Percentiles rank a stretch among this genome's conserved stretches.
Conservation (phyloP, 805 yeast genomes). For the Myxozyma vanderwaltii region DNA sequence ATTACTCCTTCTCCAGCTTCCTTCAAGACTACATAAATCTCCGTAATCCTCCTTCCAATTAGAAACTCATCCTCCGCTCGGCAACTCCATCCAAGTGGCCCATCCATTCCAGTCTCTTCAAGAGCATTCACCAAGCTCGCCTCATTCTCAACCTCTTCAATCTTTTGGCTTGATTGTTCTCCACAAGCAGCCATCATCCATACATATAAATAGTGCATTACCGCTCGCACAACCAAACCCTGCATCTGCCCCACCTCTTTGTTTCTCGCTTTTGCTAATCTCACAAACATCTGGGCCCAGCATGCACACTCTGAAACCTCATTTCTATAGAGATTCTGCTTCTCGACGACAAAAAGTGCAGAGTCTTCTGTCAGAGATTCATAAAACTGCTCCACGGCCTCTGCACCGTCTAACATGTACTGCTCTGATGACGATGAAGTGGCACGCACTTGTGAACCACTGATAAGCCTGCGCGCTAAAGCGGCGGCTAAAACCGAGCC, state of each 20-base stretch:
- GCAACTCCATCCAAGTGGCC: slow-evolving; percentile 26
- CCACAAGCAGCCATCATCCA: slow-evolving; percentile 10
- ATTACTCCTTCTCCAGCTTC: slow-evolving; percentile 1
- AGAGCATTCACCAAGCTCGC: not conserved
- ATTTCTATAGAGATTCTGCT: slow-evolving; percentile 65
- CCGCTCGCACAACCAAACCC: slow-evolving; percentile 10
- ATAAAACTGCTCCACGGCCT: slow-evolving; percentile 33
- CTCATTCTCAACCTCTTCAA: not conserved
- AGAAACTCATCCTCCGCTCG: slow-evolving; percentile 13
- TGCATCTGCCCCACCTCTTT: slow-evolving; percentile 3
- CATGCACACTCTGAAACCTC: slow-evolving; percentile 37
- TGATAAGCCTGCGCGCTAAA: slow-evolving; percentile 3
- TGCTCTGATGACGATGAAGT: slow-evolving; percentile 9
- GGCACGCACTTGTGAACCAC: slow-evolving; percentile 1
- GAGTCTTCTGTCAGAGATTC: slow-evolving; percentile 38
- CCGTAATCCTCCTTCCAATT: slow-evolving; percentile 19
- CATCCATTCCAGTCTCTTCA: slow-evolving; percentile 17
- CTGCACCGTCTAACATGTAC: slow-evolving; percentile 12
- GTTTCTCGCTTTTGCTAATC: not conserved
- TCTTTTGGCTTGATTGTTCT: not conserved
- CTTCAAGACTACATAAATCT: not conserved
- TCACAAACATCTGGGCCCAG: slow-evolving; percentile 14
- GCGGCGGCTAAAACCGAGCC: slow-evolving; percentile 9
- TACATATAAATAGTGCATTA: slow-evolving; percentile 6
- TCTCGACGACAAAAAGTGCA: slow-evolving; percentile 65